These are phyloP conservation scores for Neodidymelliopsis sp. DNA, from an alignment of 2,329 filamentous ascomycete species.

Conservation along the genomic window DNA sequence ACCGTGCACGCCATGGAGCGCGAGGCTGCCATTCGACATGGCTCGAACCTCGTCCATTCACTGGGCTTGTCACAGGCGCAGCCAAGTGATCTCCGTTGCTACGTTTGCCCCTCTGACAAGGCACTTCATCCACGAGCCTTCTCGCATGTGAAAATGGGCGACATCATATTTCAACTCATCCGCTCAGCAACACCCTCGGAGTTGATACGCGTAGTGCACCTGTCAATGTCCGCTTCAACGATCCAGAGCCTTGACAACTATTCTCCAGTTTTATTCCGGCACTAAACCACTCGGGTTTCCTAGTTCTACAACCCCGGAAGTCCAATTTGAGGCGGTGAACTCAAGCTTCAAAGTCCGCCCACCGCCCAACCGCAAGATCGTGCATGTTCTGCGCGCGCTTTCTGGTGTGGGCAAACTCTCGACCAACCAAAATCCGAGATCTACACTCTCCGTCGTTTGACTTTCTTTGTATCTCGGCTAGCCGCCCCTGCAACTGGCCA, in stretches of 20 bases:
- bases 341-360: constrained; percentile 31
- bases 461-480: constrained; percentile 17
- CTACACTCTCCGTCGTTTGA: constrained; percentile 27
- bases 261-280: constrained; percentile 36
- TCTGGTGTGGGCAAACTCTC: constrained; percentile 26
- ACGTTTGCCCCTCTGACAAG: constrained; percentile 16
- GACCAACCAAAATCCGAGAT: constrained; percentile 34
- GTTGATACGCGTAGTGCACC: constrained; percentile 32
- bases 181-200: constrained; percentile 16
- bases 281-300: constrained; percentile 26
- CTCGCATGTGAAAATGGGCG: constrained; percentile 39
- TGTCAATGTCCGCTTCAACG: constrained; percentile 27
- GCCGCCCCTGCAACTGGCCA: constrained; percentile 28
- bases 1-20: constrained; percentile 34
- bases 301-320: constrained; percentile 28
- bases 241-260: constrained; percentile 13
- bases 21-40: constrained; percentile 42
- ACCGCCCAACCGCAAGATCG: constrained; percentile 28
- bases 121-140: background rate
- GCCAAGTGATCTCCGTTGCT: constrained; percentile 31
- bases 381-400: constrained; percentile 27
- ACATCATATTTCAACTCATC: constrained; percentile 30
- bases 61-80: constrained; percentile 33
- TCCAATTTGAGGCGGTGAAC: constrained; percentile 39
- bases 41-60: constrained; percentile 25